Evolutionary conservation across 306 rosid genomes (phyloP).

Genomic region (Chamaecrista fasciculata): DNA sequence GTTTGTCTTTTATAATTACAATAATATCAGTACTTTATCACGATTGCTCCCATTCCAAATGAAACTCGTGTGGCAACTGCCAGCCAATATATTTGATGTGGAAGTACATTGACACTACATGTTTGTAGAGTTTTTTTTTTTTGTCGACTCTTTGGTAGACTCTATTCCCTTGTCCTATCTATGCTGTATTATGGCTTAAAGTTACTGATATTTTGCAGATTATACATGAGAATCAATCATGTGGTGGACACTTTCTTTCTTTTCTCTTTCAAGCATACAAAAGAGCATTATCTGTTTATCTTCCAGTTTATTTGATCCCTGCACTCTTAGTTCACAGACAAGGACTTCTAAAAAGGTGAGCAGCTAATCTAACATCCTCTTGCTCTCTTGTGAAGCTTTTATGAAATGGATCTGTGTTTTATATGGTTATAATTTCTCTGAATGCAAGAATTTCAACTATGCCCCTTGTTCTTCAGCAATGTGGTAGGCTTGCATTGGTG

Average conservation of each 20-base stretch:
- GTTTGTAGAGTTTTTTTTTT: neutral
- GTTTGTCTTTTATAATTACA: neutral
- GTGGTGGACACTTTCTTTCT: conserved; percentile 53
- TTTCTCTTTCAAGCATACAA: conserved; percentile 61
- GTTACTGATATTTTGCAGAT: conserved; percentile 43
- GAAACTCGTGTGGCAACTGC: neutral
- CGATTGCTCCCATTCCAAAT: neutral
- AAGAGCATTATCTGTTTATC: conserved; percentile 69
- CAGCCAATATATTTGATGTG: neutral
- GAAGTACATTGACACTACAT: neutral
- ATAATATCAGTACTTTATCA: neutral
- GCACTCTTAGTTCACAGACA: conserved; percentile 70
- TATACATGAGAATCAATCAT: conserved; percentile 60
- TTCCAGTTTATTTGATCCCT: conserved; percentile 68
- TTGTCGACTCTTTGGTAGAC: neutral
- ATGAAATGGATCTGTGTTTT: neutral
- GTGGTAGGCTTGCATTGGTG: neutral
- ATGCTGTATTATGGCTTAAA: neutral
- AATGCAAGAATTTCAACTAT: neutral
- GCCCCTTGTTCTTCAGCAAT: neutral
- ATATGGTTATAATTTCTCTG: neutral
- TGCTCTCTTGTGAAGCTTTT: neutral
- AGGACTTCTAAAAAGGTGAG: conserved; percentile 57
- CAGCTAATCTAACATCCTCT: neutral
- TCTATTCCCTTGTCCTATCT: neutral